Evolutionary conservation across 1,284 basidiomycete species (phyloP).

Genomic region (Coriolopsis trogii): DNA sequence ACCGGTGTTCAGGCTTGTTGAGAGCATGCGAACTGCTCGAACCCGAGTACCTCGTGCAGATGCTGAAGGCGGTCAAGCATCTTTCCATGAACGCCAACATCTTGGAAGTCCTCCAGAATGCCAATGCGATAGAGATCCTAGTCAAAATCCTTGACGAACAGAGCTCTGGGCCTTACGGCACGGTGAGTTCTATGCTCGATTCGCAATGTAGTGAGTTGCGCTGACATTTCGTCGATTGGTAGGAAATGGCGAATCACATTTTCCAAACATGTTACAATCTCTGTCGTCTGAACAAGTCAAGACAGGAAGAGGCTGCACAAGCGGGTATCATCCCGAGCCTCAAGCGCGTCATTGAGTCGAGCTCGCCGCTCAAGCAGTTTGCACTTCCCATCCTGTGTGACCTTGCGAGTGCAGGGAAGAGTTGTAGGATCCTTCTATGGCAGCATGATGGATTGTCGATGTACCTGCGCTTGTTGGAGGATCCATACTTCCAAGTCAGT

Average conservation of each 20-base stretch:
- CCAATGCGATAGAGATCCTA: conserved; percentile 92
- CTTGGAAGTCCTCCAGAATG: conserved; percentile 93
- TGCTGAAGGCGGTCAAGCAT: conserved; percentile 96
- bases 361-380: conserved; percentile 94
- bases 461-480: conserved; percentile 85
- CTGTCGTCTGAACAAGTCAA: conserved; percentile 89
- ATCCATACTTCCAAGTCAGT: conserved; percentile 96
- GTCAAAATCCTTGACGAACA: conserved; percentile 85
- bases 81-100: conserved; percentile 90
- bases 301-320: conserved; percentile 96
- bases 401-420: conserved; percentile 91
- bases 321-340: conserved; percentile 93
- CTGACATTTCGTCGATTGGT: conserved; percentile 10
- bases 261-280: conserved; percentile 96
- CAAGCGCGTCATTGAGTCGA: conserved; percentile 84
- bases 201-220: background rate
- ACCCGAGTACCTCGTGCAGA: conserved; percentile 82
- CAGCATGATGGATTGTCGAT: conserved; percentile 83
- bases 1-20: conserved; percentile 62
- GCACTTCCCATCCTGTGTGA: conserved; percentile 96
- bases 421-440: conserved; percentile 85
- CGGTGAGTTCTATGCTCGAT: conserved; percentile 54
- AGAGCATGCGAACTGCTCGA: conserved; percentile 84
- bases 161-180: conserved; percentile 76
- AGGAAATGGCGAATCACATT: conserved; percentile 94